These are phyloP conservation scores for Pseudogymnoascus sp. DNA, from an alignment of 2,329 filamentous ascomycete species.

Conservation along the genomic window DNA sequence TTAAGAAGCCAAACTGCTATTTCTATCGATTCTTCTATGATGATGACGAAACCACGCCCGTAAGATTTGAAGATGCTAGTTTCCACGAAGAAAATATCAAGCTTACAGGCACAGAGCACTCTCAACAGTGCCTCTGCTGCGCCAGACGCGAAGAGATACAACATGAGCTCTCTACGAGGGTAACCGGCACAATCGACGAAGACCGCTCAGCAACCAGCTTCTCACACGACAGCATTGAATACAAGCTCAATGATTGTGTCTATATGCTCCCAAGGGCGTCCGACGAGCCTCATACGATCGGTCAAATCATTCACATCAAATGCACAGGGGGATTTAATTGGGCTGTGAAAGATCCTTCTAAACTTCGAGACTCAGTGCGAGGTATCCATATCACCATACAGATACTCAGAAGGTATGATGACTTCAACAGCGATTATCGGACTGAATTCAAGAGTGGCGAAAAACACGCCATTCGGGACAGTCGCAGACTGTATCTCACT, in stretches of 20 bases:
- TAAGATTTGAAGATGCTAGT: neutral
- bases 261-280: neutral
- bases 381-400: neutral
- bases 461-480: slow-evolving; percentile 12
- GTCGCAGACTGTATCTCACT: slow-evolving; percentile 14
- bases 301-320: neutral
- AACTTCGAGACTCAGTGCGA: slow-evolving; percentile 1
- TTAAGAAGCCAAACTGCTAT: slow-evolving; percentile 12
- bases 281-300: neutral
- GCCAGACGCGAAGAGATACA: neutral
- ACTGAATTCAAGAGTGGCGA: neutral
- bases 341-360: neutral
- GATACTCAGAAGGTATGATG: slow-evolving; percentile 2
- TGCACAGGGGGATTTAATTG: neutral
- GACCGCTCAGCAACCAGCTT: neutral
- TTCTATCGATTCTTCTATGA: slow-evolving; percentile 15
- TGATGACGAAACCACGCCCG: neutral
- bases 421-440: neutral
- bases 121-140: neutral
- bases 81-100: slow-evolving; percentile 6
- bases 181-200: neutral
- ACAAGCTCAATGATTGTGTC: neutral
- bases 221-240: neutral
- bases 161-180: neutral
- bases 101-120: neutral